A percentile compares a stretch with the other conserved stretches of the same genome.
Conservation (phyloP, 257 asterid genomes). For the Solanum arcanum region DNA sequence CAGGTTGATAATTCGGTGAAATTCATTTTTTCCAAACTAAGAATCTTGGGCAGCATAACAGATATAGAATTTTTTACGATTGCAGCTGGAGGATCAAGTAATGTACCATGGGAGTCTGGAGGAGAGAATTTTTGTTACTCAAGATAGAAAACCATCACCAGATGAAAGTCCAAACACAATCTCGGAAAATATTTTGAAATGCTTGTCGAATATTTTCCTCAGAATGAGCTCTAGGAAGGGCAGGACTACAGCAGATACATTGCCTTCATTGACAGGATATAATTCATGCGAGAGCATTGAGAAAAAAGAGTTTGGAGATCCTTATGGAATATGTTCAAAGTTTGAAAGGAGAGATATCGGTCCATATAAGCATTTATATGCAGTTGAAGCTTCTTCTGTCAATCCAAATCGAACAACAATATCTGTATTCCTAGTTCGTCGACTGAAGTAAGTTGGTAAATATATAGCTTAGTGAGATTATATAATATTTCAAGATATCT, state of each 20-base stretch:
- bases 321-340: slow-evolving; percentile 43
- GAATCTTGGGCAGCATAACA: background rate
- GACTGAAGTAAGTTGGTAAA: slow-evolving; percentile 43
- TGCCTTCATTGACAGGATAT: slow-evolving; percentile 25
- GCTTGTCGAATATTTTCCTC: slow-evolving; percentile 51
- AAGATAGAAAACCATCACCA: slow-evolving; percentile 11
- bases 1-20: slow-evolving; percentile 24
- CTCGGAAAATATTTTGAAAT: slow-evolving; percentile 71
- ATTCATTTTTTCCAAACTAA: background rate
- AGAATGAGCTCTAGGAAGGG: slow-evolving; percentile 56
- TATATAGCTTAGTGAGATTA: background rate
- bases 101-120: slow-evolving; percentile 18
- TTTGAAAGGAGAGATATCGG: slow-evolving; percentile 67
- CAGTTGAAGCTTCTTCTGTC: slow-evolving; percentile 47
- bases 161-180: slow-evolving; percentile 51
- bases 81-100: slow-evolving; percentile 35
- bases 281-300: slow-evolving; percentile 19
- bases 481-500: background rate
- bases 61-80: background rate
- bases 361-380: slow-evolving; percentile 52
- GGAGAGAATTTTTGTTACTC: slow-evolving; percentile 11
- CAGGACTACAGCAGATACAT: slow-evolving; percentile 28
- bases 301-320: slow-evolving; percentile 38
- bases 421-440: slow-evolving; percentile 51
- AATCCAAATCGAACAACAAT: slow-evolving; percentile 49